Percentiles rank a stretch among this genome's conserved stretches.
These are phyloP conservation scores for Hirschfeldia incana DNA, from an alignment of 345 rosid genomes.

Conservation along the genomic window DNA sequence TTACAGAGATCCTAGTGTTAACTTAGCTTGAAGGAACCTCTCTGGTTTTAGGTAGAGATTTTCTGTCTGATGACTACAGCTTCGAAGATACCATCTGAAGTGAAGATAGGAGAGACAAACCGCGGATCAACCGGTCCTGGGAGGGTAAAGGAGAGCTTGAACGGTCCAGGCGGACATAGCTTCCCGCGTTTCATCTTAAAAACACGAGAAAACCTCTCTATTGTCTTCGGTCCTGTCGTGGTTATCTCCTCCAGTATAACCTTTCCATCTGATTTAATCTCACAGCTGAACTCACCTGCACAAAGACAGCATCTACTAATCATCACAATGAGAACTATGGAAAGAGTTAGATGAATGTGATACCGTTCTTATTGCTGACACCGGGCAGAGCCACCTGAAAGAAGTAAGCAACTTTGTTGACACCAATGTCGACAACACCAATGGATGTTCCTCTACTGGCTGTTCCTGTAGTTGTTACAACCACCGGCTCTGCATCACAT, in stretches of 20 bases:
- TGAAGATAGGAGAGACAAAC: slow-evolving; percentile 53
- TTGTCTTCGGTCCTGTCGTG: slow-evolving; percentile 37
- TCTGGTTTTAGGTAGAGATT: slow-evolving; percentile 7
- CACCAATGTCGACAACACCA: slow-evolving; percentile 62
- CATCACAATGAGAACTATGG: too few species aligned
- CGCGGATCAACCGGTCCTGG: slow-evolving; percentile 83
- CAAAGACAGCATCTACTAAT: neutral
- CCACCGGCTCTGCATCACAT: slow-evolving; percentile 34
- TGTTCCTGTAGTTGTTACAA: slow-evolving; percentile 47
- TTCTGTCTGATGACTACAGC: slow-evolving; percentile 52
- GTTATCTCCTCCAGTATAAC: slow-evolving; percentile 53
- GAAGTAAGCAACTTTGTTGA: slow-evolving; percentile 53
- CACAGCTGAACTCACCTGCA: slow-evolving; percentile 64
- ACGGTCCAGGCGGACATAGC: slow-evolving; percentile 55
- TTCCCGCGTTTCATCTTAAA: slow-evolving; percentile 48
- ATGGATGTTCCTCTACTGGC: slow-evolving; percentile 42
- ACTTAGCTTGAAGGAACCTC: slow-evolving; percentile 20
- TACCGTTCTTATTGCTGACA: slow-evolving; percentile 51
- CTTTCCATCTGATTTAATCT: slow-evolving; percentile 55
- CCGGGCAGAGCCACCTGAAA: slow-evolving; percentile 66
- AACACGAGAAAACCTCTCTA: slow-evolving; percentile 46
- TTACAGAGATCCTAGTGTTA: slow-evolving; percentile 12
- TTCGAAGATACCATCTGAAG: slow-evolving; percentile 70
- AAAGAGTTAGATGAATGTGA: neutral
- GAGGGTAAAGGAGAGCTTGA: slow-evolving; percentile 56